Conservation (phyloP, 768 basidiomycete genomes). For the Collybiopsis confluens region DNA sequence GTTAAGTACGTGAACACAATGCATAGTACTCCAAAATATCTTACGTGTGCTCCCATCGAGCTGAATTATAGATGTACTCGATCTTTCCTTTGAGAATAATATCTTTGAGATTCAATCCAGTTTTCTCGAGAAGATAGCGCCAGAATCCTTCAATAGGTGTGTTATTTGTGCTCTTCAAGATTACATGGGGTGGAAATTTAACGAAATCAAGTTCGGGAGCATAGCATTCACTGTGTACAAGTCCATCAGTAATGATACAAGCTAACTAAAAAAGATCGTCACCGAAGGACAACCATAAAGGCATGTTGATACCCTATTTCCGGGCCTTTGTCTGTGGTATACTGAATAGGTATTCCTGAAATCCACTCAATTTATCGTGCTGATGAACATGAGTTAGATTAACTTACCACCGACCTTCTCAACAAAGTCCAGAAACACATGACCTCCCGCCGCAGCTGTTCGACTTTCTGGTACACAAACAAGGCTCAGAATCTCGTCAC, state of each 20-base stretch:
- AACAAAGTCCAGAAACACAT: constrained; percentile 18
- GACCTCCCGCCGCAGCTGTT: constrained; percentile 13
- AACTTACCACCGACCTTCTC: constrained; percentile 14
- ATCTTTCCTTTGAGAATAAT: constrained; percentile 10
- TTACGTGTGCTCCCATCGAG: constrained; percentile 5
- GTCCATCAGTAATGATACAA: background rate
- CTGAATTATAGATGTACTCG: constrained; percentile 9
- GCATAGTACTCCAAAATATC: background rate
- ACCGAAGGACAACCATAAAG: background rate
- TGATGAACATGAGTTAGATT: too few relatives aligned
- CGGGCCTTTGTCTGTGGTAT: background rate
- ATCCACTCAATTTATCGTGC: too few relatives aligned
- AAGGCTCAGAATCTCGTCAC: constrained; percentile 10
- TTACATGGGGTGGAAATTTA: constrained; percentile 9
- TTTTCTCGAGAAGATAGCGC: constrained; percentile 13
- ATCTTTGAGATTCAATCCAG: constrained; percentile 14
- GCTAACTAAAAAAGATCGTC: background rate
- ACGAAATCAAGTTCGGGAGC: constrained; percentile 13
- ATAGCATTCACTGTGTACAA: background rate
- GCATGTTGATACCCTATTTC: constrained; percentile 1
- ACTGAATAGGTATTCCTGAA: background rate
- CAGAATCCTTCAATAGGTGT: constrained; percentile 16
- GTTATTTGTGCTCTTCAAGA: constrained; percentile 14
- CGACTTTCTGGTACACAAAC: constrained; percentile 18
- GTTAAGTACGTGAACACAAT: background rate